Evolutionary conservation across 2,329 filamentous ascomycete species (phyloP), one percentile per base, ranked within the genome.

Genomic region (Colletotrichum chrysophilum): DNA sequence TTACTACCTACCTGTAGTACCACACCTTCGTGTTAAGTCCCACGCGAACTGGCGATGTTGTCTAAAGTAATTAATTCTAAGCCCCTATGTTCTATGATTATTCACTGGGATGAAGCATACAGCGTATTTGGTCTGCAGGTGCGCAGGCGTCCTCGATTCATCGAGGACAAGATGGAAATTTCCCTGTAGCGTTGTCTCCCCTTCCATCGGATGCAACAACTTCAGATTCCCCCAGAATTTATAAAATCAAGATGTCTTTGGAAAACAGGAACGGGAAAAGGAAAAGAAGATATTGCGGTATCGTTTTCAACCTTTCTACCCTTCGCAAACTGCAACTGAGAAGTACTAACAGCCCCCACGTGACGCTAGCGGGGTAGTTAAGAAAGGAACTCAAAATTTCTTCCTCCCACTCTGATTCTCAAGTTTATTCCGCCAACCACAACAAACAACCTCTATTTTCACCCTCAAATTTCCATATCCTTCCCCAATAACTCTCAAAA

Each of bases 161-260:
- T 4, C 16, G 36, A 43, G 4, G 4, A 43, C 4, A 43, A 43
- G 3, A 43, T 43, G 16, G 3, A 18, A 18, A 5, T 43, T 9
- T 43, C 36, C 7, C 8, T 9, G 16, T 43, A 43, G 8, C 16
- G 16, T 38, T 8, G 16, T 38, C 36, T 16, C 36, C 36, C 36
- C 1, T 9, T 8, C 16, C 4, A 3, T 8, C 3, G 18, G 16
- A 43, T 10, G 5, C 16, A 10, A 43, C 0, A 10, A 18, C 16
- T 18, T 8, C 16, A 43, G 8, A 7, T 9, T 10, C 18, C 18
- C 36, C 8, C 16, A 18, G 18, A 5, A 43, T 43, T 18, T 18
- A 2, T 43, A 10, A 9, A 43, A 10, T 8, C 8, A 43, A 43
- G 3, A 8, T 43, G 36, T 18, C 4, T 43, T 10, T 43, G 7